Conservation (phyloP, 805 yeast species). For the Torulaspora maleeae region DNA sequence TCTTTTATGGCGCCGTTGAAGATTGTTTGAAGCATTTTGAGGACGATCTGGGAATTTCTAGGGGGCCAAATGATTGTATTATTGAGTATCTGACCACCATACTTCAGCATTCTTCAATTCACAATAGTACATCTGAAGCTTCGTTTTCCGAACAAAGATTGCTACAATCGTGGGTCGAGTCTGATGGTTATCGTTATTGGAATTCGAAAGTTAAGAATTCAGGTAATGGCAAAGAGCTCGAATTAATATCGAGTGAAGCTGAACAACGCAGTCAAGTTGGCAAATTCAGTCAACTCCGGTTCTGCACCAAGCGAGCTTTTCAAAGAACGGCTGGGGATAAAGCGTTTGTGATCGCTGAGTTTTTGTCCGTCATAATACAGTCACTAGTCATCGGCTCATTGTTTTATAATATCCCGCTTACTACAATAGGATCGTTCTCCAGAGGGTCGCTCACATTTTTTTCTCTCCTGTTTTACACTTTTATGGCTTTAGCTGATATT, state of each 20-base stretch:
- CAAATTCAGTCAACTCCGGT: conserved; percentile 41
- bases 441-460: conserved; percentile 53
- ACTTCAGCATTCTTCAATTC: conserved; percentile 40
- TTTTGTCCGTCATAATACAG: conserved; percentile 40
- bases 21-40: conserved; percentile 46
- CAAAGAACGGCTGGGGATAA: conserved; percentile 44
- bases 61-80: conserved; percentile 55
- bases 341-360: conserved; percentile 39
- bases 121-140: conserved; percentile 29
- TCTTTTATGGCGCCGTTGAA: conserved; percentile 43
- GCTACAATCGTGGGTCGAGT: conserved; percentile 36
- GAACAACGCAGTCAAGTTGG: conserved; percentile 36
- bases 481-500: conserved; percentile 55
- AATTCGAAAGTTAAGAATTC: not conserved
- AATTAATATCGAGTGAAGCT: conserved; percentile 26
- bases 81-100: conserved; percentile 60
- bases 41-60: conserved; percentile 47
- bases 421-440: conserved; percentile 47
- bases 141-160: conserved; percentile 46
- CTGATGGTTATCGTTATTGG: conserved; percentile 27
- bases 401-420: conserved; percentile 42
- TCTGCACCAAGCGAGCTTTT: conserved; percentile 44
- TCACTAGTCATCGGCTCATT: conserved; percentile 47
- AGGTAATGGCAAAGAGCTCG: conserved; percentile 7
- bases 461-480: conserved; percentile 50